Conservation (phyloP, 768 basidiomycete species). For the Pleurotus djamor region DNA sequence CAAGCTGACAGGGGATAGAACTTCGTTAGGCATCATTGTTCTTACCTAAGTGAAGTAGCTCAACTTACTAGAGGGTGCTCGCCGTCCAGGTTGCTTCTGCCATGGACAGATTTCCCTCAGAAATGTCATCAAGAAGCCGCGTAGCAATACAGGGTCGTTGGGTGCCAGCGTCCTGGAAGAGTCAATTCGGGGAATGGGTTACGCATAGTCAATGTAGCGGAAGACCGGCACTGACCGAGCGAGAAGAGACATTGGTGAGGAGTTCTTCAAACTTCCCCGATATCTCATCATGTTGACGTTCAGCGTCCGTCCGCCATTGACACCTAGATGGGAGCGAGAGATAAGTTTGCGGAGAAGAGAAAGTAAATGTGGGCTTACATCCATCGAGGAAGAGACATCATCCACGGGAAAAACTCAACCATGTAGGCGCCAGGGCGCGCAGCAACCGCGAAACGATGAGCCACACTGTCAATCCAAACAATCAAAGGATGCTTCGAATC, state of each 20-base stretch:
- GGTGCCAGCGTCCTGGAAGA: neutral
- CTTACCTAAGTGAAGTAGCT: neutral
- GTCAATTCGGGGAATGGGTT: neutral
- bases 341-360: conserved; percentile 16
- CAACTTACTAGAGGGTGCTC: conserved; percentile 9
- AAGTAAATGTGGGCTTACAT: conserved; percentile 24
- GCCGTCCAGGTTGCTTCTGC: conserved; percentile 4
- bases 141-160: neutral
- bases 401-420: conserved; percentile 30
- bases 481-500: neutral
- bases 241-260: conserved; percentile 6
- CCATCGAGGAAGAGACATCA: conserved; percentile 20
- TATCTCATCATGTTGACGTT: neutral
- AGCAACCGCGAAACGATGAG: conserved; percentile 20
- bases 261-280: conserved; percentile 18
- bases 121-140: neutral
- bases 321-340: conserved; percentile 6
- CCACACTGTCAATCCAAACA: conserved; percentile 7
- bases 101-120: neutral
- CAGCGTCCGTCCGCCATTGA: neutral
- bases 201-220: neutral
- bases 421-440: conserved; percentile 26
- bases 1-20: neutral
- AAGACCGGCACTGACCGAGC: neutral
- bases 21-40: neutral